phyloP scores from a whole-genome alignment of 2,329 filamentous ascomycete genomes.

The Byssochlamys sp. region DNA sequence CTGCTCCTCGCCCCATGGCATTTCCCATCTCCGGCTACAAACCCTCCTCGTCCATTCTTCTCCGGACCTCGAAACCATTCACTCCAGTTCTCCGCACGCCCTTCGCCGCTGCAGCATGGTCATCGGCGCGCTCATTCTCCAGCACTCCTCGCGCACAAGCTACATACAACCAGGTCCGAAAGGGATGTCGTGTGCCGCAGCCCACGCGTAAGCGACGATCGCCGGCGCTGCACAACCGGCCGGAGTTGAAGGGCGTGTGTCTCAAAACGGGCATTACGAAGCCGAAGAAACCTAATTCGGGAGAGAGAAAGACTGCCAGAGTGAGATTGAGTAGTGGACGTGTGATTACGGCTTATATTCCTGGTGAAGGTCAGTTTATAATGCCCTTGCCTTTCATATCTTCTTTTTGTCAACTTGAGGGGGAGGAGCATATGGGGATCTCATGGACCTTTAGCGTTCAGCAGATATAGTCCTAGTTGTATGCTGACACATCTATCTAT shows the following conservation, averaged over 20 bases:
- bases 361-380: slow-evolving; percentile 61
- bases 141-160: slow-evolving; percentile 48
- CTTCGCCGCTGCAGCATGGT: slow-evolving; percentile 11
- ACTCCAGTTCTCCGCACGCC: slow-evolving; percentile 14
- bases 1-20: slow-evolving; percentile 3
- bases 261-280: slow-evolving; percentile 86
- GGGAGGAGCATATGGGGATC: not conserved
- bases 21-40: slow-evolving; percentile 4
- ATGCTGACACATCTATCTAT: slow-evolving; percentile 7
- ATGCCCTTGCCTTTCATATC: too few relatives aligned
- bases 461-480: not conserved
- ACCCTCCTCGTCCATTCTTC: slow-evolving; percentile 21
- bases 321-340: slow-evolving; percentile 78
- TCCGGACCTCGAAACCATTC: slow-evolving; percentile 15
- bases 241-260: slow-evolving; percentile 90
- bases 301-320: slow-evolving; percentile 89
- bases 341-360: slow-evolving; percentile 86
- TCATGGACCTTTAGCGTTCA: not conserved
- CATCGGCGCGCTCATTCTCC: slow-evolving; percentile 42
- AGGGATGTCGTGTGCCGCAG: slow-evolving; percentile 69
- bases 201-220: slow-evolving; percentile 77
- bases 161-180: slow-evolving; percentile 65
- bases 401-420: not conserved
- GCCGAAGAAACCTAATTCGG: slow-evolving; percentile 98
- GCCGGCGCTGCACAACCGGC: slow-evolving; percentile 66